These are phyloP conservation scores for Dryas octopetala DNA, from an alignment of 306 rosid genomes.

Conservation along the genomic window DNA sequence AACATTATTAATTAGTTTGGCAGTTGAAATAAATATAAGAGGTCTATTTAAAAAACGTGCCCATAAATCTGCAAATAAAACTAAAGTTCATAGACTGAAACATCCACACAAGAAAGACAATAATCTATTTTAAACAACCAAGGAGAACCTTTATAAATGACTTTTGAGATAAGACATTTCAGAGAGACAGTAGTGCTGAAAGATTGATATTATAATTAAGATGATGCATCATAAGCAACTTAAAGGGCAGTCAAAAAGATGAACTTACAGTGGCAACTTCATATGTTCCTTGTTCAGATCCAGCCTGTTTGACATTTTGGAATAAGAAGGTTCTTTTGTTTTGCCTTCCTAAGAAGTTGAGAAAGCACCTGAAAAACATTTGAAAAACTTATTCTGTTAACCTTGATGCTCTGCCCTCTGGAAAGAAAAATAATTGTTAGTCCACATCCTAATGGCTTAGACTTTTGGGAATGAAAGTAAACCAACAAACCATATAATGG, in stretches of 20 bases:
- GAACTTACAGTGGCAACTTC: conserved; percentile 98
- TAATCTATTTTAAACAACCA: not conserved
- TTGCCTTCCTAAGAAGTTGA: conserved; percentile 99
- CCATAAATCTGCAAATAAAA: not conserved
- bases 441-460: too few relatives aligned
- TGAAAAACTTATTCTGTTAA: conserved; percentile 15
- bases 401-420: conserved; percentile 98
- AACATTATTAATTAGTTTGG: too few relatives aligned
- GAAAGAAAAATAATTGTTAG: conserved; percentile 39
- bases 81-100: not conserved
- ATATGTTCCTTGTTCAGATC: conserved; percentile 94
- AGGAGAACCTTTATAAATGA: not conserved
- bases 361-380: conserved; percentile 76
- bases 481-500: too few relatives aligned
- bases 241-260: not conserved
- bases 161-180: not conserved
- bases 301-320: conserved; percentile 85
- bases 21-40: too few relatives aligned
- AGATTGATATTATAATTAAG: too few relatives aligned
- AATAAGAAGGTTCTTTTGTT: conserved; percentile 78
- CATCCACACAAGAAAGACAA: not conserved
- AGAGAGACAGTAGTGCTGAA: not conserved
- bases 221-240: not conserved
- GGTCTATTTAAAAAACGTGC: too few relatives aligned
- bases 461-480: too few relatives aligned